Conservation (phyloP, 2,329 filamentous ascomycete species). For the Neofusicoccum laricinum region DNA sequence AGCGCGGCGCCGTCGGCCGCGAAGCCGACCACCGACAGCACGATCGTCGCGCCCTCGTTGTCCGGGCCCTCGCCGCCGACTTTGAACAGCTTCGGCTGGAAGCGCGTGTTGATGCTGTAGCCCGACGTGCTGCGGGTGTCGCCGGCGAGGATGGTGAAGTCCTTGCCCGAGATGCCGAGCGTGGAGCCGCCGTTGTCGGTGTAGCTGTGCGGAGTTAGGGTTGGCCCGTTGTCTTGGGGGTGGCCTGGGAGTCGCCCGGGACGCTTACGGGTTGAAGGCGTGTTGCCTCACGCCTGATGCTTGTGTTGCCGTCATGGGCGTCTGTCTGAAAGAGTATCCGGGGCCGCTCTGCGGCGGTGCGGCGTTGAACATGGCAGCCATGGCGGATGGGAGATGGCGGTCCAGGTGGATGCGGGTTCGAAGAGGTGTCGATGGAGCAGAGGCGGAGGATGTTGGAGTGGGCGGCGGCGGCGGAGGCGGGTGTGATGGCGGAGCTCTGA, state of each 20-base stretch:
- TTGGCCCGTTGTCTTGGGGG: not conserved
- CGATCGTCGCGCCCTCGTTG: slow-evolving; percentile 74
- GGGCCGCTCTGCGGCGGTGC: slow-evolving; percentile 51
- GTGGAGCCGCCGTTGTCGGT: slow-evolving; percentile 98
- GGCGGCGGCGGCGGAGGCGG: not conserved
- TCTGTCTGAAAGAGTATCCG: slow-evolving; percentile 60
- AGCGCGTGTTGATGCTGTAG: slow-evolving; percentile 97
- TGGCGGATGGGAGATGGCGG: slow-evolving; percentile 26
- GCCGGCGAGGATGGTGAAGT: slow-evolving; percentile 95
- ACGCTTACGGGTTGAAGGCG: slow-evolving; percentile 83
- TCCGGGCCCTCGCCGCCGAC: slow-evolving; percentile 82
- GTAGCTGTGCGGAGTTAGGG: slow-evolving; percentile 58
- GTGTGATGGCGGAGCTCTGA: slow-evolving; percentile 15
- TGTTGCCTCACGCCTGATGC: slow-evolving; percentile 62
- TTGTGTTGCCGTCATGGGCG: slow-evolving; percentile 35
- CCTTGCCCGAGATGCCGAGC: slow-evolving; percentile 86
- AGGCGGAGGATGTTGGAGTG: not conserved
- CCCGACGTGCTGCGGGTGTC: slow-evolving; percentile 94
- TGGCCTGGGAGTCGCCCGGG: not conserved
- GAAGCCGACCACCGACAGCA: slow-evolving; percentile 93
- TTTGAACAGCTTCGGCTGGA: slow-evolving; percentile 93
- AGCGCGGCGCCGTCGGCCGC: slow-evolving; percentile 91
- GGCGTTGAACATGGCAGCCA: slow-evolving; percentile 55
- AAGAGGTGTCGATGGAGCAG: not conserved
- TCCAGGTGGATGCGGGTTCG: not conserved